A percentile compares a stretch with the other conserved stretches of the same genome.
These are phyloP conservation scores for Kazachstania viticola DNA, from an alignment of 805 yeast genomes.

Conservation along the genomic window DNA sequence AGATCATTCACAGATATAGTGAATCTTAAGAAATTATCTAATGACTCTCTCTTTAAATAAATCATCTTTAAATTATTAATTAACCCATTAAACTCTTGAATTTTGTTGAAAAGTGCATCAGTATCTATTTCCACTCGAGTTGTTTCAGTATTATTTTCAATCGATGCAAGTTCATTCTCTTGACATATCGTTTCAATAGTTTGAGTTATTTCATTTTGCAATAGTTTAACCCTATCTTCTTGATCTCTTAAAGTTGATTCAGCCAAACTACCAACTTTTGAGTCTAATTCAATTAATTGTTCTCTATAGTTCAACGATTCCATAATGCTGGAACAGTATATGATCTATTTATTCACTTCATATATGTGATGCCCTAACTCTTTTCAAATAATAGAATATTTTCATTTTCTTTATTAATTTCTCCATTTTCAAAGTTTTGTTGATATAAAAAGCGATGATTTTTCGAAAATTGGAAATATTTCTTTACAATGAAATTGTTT, in stretches of 20 bases:
- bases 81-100: conserved; percentile 14
- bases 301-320: conserved; percentile 1
- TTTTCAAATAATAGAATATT: too few relatives aligned
- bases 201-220: conserved; percentile 15
- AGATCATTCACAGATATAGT: conserved; percentile 17
- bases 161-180: conserved; percentile 17
- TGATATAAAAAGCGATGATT: too few relatives aligned
- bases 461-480: too few relatives aligned
- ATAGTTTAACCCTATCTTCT: conserved; percentile 10
- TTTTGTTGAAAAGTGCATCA: too few relatives aligned
- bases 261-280: conserved; percentile 8
- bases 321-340: too few relatives aligned
- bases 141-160: too few relatives aligned
- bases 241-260: conserved; percentile 13
- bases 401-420: too few relatives aligned
- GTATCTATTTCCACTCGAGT: too few relatives aligned
- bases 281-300: conserved; percentile 9
- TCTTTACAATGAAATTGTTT: too few relatives aligned
- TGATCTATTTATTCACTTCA: too few relatives aligned
- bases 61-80: conserved; percentile 14
- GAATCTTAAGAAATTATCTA: conserved; percentile 23
- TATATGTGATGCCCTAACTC: too few relatives aligned
- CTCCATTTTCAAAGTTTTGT: too few relatives aligned
- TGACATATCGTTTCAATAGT: conserved; percentile 11
- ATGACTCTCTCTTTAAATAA: conserved; percentile 24